Evolutionary conservation across 2,329 filamentous ascomycete species (phyloP), one percentile per base, ranked within the genome.

Genomic region (Colletotrichum sp.): DNA sequence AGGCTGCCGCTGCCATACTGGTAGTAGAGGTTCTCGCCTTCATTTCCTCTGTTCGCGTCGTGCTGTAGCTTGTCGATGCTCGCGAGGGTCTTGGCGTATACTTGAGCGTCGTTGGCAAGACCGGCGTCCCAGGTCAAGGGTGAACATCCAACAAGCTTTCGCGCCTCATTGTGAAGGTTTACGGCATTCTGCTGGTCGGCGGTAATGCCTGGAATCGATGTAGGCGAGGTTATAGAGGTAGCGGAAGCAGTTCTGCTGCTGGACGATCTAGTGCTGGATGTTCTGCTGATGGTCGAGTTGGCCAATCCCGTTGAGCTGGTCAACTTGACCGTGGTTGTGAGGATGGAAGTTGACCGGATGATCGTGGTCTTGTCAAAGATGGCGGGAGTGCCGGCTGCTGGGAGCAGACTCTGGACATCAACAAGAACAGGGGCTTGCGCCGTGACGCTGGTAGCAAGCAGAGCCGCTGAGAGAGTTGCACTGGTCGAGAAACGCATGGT

Each of bases 11-110:
- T 70, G 13, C 68, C 68, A 18, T 30, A 70, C 15, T 70, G 68
- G 13, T 70, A 70, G 26, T 63, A 70, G 7, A 70, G 59, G 60
- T 71, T 71, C 60, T 71, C 68, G 18, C 68, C 68, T 60, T 71
- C 59, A 9, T 52, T 30, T 32, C 64, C 16, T 7, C n/a, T 15
- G 28, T 64, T 65, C 12, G 9, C 12, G 30, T 71, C 60, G 44
- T 72, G 70, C 9, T 30, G 9, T 26, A 72, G 34, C 8, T 16
- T 12, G 52, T 52, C 55, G 26, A 68, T 32, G 21, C 18, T 18
- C 8, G 52, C 21, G 6, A 72, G 63, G 8, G 66, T 34, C 16
- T 68, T 60, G 4, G 70, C 70, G 15, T 60, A 72, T 8, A 9
- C 36, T 28, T 68, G 70, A 13, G 70, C 70, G 4, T 60, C 39